Conservation (phyloP, 1,284 basidiomycete species). For the Mycosarcoma mackinlayi region DNA sequence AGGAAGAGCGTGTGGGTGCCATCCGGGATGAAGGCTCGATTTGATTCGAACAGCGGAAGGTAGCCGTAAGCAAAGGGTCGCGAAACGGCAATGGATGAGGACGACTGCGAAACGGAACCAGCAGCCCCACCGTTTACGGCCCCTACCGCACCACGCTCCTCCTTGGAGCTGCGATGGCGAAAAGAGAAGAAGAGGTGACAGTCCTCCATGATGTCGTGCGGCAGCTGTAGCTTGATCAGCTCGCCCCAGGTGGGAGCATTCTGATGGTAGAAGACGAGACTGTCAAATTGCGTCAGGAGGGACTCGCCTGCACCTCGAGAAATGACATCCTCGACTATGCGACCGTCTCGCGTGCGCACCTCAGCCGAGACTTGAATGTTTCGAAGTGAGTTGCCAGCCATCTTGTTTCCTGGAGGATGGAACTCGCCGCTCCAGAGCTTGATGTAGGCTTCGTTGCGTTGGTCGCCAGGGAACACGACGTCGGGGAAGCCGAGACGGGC, state of each 20-base stretch:
- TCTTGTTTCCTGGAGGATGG: slow-evolving; percentile 55
- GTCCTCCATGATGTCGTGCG: slow-evolving; percentile 76
- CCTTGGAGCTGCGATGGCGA: slow-evolving; percentile 77
- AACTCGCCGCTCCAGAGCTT: slow-evolving; percentile 70
- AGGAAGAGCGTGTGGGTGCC: slow-evolving; percentile 80
- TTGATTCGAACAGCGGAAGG: slow-evolving; percentile 84
- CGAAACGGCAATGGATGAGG: slow-evolving; percentile 12
- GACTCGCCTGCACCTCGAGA: slow-evolving; percentile 88
- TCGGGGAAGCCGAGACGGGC: slow-evolving; percentile 95
- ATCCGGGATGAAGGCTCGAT: slow-evolving; percentile 85
- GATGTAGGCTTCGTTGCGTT: slow-evolving; percentile 93
- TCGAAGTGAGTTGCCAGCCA: slow-evolving; percentile 53
- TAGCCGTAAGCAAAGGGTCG: slow-evolving; percentile 89
- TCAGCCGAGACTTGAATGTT: slow-evolving; percentile 92
- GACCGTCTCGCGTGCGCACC: slow-evolving; percentile 81
- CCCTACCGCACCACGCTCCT: slow-evolving; percentile 44
- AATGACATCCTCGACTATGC: slow-evolving; percentile 79
- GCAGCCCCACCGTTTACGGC: slow-evolving; percentile 16
- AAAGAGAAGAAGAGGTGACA: slow-evolving; percentile 97
- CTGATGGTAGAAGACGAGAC: slow-evolving; percentile 75
- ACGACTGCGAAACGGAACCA: slow-evolving; percentile 8
- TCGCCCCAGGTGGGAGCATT: slow-evolving; percentile 86
- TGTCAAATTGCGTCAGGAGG: slow-evolving; percentile 81
- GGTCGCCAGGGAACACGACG: slow-evolving; percentile 90
- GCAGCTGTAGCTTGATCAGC: slow-evolving; percentile 85